These are phyloP conservation scores for Cairneyella variabilis DNA, from an alignment of 495 filamentous ascomycete genomes.

Conservation along the genomic window DNA sequence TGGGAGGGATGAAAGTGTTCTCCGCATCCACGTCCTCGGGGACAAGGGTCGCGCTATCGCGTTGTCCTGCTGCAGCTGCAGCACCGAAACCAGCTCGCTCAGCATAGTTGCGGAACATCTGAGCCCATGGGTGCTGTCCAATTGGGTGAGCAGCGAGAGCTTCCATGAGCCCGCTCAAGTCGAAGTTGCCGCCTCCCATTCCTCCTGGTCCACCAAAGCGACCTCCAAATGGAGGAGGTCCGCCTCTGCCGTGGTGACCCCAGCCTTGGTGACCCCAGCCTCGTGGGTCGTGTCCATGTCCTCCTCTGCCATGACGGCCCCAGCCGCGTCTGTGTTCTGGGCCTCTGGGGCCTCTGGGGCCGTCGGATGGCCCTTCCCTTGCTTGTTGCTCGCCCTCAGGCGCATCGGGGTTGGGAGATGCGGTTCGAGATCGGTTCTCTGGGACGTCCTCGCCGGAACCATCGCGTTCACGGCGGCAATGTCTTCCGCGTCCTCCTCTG, in stretches of 20 bases:
- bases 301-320: conserved; percentile 17
- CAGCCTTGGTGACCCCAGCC: conserved; percentile 13
- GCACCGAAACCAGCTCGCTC: conserved; percentile 28
- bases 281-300: conserved; percentile 21
- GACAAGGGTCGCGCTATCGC: conserved; percentile 19
- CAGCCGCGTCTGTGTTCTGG: too few relatives aligned
- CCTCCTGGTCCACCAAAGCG: conserved; percentile 19
- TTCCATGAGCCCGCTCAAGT: conserved; percentile 31
- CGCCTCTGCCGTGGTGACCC: conserved; percentile 14
- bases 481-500: neutral
- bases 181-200: conserved; percentile 23
- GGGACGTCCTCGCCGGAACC: neutral
- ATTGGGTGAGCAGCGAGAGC: conserved; percentile 34
- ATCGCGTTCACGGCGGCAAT: conserved; percentile 8
- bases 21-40: conserved; percentile 31
- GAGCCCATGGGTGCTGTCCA: conserved; percentile 37
- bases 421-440: conserved; percentile 6
- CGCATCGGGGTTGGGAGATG: conserved; percentile 4
- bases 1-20: conserved; percentile 57
- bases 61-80: too few relatives aligned
- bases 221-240: conserved; percentile 10
- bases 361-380: neutral
- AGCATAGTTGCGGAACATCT: conserved; percentile 35
- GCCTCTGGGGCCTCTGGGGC: conserved; percentile 18
- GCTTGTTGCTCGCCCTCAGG: conserved; percentile 9